Evolutionary conservation across 2,329 filamentous ascomycete genomes (phyloP).

Genomic region (Talaromyces marneffei): DNA sequence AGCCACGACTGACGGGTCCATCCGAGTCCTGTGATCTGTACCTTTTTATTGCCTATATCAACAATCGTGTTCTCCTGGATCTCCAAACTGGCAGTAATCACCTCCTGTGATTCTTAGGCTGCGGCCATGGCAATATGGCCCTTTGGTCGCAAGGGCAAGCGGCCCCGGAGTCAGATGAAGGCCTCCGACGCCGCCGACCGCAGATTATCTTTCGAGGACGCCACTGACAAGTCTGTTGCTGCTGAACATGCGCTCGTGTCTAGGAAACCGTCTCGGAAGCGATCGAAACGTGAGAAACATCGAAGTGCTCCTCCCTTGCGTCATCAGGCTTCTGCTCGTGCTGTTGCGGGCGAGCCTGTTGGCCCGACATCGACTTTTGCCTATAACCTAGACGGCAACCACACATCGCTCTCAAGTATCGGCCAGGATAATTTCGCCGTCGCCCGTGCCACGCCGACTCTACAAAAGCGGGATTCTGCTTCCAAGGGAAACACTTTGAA

Average conservation of each 20-base stretch:
- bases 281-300: slow-evolving; percentile 31
- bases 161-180: slow-evolving; percentile 55
- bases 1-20: neutral
- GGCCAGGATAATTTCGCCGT: slow-evolving; percentile 36
- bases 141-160: slow-evolving; percentile 68
- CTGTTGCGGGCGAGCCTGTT: slow-evolving; percentile 2
- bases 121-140: slow-evolving; percentile 71
- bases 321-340: neutral
- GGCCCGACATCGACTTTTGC: slow-evolving; percentile 11
- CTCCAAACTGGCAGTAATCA: neutral
- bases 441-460: slow-evolving; percentile 45
- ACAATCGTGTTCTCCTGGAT: neutral
- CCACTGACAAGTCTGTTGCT: neutral
- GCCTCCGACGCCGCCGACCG: slow-evolving; percentile 35
- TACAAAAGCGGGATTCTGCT: slow-evolving; percentile 48
- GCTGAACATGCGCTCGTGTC: slow-evolving; percentile 19
- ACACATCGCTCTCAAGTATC: slow-evolving; percentile 32
- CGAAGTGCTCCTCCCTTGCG: slow-evolving; percentile 4
- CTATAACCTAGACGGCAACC: slow-evolving; percentile 20
- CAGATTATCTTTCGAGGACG: neutral
- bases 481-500: slow-evolving; percentile 54
- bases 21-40: neutral
- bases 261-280: slow-evolving; percentile 30
- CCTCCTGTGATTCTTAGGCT: slow-evolving; percentile 1
- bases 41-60: neutral